These are phyloP conservation scores for Naganishia vishniacii DNA, from an alignment of 768 basidiomycete species.

Conservation along the genomic window DNA sequence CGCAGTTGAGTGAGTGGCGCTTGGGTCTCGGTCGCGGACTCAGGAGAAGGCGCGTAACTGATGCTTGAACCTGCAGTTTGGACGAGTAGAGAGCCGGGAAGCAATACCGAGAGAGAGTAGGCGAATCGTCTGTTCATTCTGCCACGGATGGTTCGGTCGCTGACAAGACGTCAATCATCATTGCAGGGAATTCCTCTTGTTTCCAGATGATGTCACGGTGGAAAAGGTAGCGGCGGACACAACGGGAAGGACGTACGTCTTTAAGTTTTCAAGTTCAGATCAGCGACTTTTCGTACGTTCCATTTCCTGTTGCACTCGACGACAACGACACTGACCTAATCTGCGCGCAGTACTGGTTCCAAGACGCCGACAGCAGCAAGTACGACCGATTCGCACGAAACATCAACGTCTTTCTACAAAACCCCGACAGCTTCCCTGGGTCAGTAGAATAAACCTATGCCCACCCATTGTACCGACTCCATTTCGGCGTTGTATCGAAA, in stretches of 20 bases:
- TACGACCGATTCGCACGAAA: slow-evolving; percentile 35
- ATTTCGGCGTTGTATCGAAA: neutral
- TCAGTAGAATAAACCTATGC: slow-evolving; percentile 1
- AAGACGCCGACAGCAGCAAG: slow-evolving; percentile 30
- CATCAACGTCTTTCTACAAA: slow-evolving; percentile 40
- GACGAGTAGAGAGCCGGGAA: slow-evolving; percentile 34
- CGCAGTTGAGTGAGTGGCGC: slow-evolving; percentile 61
- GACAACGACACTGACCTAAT: neutral
- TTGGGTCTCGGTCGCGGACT: too few species aligned
- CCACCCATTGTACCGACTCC: neutral
- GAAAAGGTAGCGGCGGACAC: slow-evolving; percentile 64
- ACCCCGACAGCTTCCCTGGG: slow-evolving; percentile 30
- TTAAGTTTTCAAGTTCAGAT: slow-evolving; percentile 85
- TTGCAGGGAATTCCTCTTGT: slow-evolving; percentile 72
- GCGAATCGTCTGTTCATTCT: neutral
- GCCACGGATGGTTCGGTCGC: slow-evolving; percentile 1
- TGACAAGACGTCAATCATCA: slow-evolving; percentile 1
- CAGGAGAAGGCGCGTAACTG: too few species aligned
- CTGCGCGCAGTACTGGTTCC: slow-evolving; percentile 45
- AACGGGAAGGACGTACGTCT: slow-evolving; percentile 70
- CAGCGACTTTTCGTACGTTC: slow-evolving; percentile 77
- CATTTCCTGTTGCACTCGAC: neutral
- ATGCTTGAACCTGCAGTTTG: too few species aligned
- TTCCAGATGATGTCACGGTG: slow-evolving; percentile 79
- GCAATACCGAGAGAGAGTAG: slow-evolving; percentile 37